These are phyloP conservation scores for Elaphomyces granulatus DNA, from an alignment of 495 filamentous ascomycete species.

Conservation along the genomic window DNA sequence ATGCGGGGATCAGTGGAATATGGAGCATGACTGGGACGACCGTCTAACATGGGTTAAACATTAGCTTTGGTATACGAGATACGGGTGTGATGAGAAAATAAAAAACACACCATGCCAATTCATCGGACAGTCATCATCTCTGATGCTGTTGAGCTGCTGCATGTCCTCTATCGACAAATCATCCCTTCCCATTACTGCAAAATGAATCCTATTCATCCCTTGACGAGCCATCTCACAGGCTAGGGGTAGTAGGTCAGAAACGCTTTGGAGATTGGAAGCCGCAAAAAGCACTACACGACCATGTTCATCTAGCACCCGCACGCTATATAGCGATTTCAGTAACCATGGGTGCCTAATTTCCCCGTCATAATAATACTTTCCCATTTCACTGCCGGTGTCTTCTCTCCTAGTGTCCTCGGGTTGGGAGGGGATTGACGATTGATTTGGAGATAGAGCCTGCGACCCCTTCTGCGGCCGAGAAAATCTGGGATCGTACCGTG, in stretches of 20 bases:
- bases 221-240: constrained; percentile 39
- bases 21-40: constrained; percentile 31
- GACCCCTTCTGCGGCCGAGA: constrained; percentile 13
- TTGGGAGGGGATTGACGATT: constrained; percentile 4
- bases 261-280: constrained; percentile 33
- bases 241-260: constrained; percentile 37
- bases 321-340: constrained; percentile 32
- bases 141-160: constrained; percentile 34
- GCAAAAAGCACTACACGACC: constrained; percentile 36
- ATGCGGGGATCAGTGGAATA: constrained; percentile 37
- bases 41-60: constrained; percentile 25
- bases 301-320: constrained; percentile 16
- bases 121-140: constrained; percentile 31
- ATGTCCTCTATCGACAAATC: constrained; percentile 37
- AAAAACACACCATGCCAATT: constrained; percentile 39
- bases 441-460: constrained; percentile 2
- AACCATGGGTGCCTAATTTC: constrained; percentile 41
- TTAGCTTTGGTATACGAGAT: too few relatives aligned
- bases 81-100: too few relatives aligned
- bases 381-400: constrained; percentile 8
- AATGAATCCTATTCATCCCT: constrained; percentile 35
- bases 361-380: constrained; percentile 38
- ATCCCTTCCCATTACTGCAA: constrained; percentile 40
- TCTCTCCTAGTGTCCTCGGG: constrained; percentile 13
- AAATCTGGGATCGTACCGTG: constrained; percentile 17